phyloP scores from a whole-genome alignment of 768 basidiomycete genomes.

The Rhizopogon vinicolor region DNA sequence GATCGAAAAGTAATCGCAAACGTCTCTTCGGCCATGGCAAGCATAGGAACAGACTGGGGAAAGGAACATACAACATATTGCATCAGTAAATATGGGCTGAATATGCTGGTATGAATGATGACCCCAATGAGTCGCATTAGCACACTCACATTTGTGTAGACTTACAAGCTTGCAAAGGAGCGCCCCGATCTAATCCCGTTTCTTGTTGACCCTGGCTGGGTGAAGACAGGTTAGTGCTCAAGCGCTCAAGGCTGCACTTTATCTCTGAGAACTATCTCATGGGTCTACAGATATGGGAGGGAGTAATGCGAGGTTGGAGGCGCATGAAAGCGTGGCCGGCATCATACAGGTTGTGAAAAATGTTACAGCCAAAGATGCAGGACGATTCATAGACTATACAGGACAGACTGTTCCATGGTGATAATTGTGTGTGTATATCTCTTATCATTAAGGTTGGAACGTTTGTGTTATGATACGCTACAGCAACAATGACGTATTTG shows the following conservation, averaged over 20 bases:
- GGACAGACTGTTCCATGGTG: constrained; percentile 29
- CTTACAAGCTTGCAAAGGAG: constrained; percentile 32
- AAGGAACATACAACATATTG: constrained; percentile 26
- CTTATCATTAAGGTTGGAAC: not conserved
- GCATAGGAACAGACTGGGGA: constrained; percentile 27
- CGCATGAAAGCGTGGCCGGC: constrained; percentile 24
- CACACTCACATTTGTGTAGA: constrained; percentile 13
- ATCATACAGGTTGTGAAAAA: constrained; percentile 22
- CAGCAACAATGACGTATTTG: no score
- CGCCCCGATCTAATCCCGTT: constrained; percentile 28
- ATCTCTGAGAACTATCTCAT: not conserved
- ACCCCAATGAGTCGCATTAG: not conserved
- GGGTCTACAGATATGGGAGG: constrained; percentile 30
- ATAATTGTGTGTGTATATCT: not conserved
- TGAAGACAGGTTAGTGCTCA: constrained; percentile 28
- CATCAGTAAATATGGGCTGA: constrained; percentile 34
- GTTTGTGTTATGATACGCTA: not conserved
- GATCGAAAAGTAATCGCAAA: constrained; percentile 30
- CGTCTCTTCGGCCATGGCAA: constrained; percentile 27
- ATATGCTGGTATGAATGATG: constrained; percentile 31
- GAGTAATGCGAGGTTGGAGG: constrained; percentile 20
- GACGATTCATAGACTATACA: constrained; percentile 27
- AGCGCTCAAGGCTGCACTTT: not conserved
- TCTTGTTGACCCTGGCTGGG: constrained; percentile 34
- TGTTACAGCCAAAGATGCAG: constrained; percentile 21